Base-by-base conservation (phyloP, 2,329 filamentous ascomycete species). In the Exophiala mesophila region DNA sequence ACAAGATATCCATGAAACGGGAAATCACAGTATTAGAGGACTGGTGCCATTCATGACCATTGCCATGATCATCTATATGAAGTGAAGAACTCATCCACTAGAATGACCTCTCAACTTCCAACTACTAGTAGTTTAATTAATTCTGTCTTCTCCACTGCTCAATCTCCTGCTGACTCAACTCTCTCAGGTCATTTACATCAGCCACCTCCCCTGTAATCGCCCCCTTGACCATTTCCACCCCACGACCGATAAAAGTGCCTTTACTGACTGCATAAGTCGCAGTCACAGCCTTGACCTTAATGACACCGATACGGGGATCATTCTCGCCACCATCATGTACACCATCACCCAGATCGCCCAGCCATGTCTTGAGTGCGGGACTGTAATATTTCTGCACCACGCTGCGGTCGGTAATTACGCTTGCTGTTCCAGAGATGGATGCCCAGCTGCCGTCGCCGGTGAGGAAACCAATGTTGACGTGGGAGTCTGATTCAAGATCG, bases 321-420 rank as follows among this genome's bases (percentile, higher is more conserved):
- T 86, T 77, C 48, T 82, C 81, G 2, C 84, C 82, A 18, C 88
- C 88, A 53, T 94, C 85, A 59, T 94, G 88, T 44, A 74, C 79
- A 34, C 87, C 88, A 52, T 94, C 88, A 16, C 82, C 84, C 13
- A 94, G 73, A 52, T 94, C 88, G 4, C 88, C 88, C 12, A 95
- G 59, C 88, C 88, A 94, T 0, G 85, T 83, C 70, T 88, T 89
- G 47, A 94, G 70, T 0, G 72, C 61, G 0, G 80, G 75, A 16
- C 72, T 82, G 66, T 94, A 94, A 66, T 88, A 78, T 65, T 89
- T 84, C 61, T 78, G 73, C 43, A 94, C 76, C 16, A 78, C 65
- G 2, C 68, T 70, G 16, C 81, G 78, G 59, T 90, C 83, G 10
- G 82, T 84, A 56, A 84, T 70, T 55, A 94, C 73, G 18, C 67